Conservation (phyloP, 2,329 filamentous ascomycete species). For the Kalaharituber pfeilii region DNA sequence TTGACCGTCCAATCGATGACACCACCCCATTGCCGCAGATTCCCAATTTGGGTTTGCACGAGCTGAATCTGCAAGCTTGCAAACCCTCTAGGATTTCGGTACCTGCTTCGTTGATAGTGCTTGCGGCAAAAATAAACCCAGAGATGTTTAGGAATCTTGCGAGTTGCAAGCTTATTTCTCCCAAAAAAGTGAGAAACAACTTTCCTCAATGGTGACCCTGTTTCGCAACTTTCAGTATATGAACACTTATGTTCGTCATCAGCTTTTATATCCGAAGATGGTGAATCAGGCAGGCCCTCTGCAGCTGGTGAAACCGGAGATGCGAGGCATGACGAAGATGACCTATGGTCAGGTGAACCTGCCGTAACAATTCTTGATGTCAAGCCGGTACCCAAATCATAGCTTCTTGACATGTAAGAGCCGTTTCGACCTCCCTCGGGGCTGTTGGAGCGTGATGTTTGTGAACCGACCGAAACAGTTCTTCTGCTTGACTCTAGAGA, state of each 20-base stretch:
- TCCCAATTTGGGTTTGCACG: slow-evolving; percentile 43
- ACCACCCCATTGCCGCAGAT: slow-evolving; percentile 45
- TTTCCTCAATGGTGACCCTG: slow-evolving; percentile 48
- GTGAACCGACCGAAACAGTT: background rate
- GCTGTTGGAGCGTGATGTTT: background rate
- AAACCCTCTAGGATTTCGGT: slow-evolving; percentile 46
- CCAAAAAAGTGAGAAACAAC: slow-evolving; percentile 69
- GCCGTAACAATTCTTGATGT: background rate
- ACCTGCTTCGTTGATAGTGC: slow-evolving; percentile 61
- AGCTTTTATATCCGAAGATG: background rate
- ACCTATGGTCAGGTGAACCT: background rate
- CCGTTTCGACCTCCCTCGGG: background rate
- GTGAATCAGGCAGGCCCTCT: background rate
- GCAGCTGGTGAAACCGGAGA: background rate
- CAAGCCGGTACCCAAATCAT: too few species aligned
- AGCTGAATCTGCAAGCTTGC: slow-evolving; percentile 46
- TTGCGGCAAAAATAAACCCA: slow-evolving; percentile 69
- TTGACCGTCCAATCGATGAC: slow-evolving; percentile 44
- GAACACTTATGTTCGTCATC: slow-evolving; percentile 32
- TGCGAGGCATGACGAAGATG: background rate
- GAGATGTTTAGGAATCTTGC: slow-evolving; percentile 47
- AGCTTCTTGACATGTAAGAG: too few species aligned
- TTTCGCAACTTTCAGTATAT: slow-evolving; percentile 41
- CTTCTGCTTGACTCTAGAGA: background rate
- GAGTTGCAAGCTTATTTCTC: slow-evolving; percentile 62